Base-by-base conservation (phyloP, 2,329 filamentous ascomycete species). In the Colletotrichum sp. region DNA sequence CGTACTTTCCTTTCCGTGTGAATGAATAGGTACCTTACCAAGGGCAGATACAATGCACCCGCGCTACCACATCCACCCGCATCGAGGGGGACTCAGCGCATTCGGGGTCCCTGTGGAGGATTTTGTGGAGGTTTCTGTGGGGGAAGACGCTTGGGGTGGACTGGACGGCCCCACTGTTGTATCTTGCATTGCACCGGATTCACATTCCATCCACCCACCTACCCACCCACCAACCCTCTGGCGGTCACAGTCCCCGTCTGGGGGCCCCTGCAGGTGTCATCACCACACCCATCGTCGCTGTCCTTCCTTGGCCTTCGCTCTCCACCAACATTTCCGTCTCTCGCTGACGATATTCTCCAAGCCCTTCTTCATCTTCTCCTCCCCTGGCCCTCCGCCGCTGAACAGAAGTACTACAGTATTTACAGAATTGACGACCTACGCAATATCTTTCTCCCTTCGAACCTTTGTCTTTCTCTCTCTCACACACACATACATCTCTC, bases 241-340 rank as follows among this genome's bases (percentile, higher is more conserved):
- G 63, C 68, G 18, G 57, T 70, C 26, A 49, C 57, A 28, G 52
- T 66, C 24, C 36, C 28, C 26, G 55, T 64, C 55, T 26, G 62
- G 69, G 73, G 59, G 44, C 36, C 57, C 28, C 72, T 75, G 74
- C 65, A 55, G 67, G 26, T 69, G 74, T 74, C 74, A 74, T 76
- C 74, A 69, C 39, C 59, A 32, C n/a, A 44, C 63, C 59, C 62
- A 24, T 39, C 68, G 15, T 30, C 67, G 16, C 24, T 44, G 26
- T 64, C 44, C 26, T 39, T 26, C 28, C 28, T n/a, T 26, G 26
- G 16, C 30, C 32, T 36, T 60, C 32, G 44, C 44, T 44, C 36
- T 64, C 57, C 66, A 30, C 8, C 13, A 57, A 36, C 60, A 66
- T 66, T 30, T 21, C 15, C 26, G 21, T 66, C 26, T 44, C 62